Conservation (phyloP, 371 early-diverging fungal species). For the Aphelidium insulamus region DNA sequence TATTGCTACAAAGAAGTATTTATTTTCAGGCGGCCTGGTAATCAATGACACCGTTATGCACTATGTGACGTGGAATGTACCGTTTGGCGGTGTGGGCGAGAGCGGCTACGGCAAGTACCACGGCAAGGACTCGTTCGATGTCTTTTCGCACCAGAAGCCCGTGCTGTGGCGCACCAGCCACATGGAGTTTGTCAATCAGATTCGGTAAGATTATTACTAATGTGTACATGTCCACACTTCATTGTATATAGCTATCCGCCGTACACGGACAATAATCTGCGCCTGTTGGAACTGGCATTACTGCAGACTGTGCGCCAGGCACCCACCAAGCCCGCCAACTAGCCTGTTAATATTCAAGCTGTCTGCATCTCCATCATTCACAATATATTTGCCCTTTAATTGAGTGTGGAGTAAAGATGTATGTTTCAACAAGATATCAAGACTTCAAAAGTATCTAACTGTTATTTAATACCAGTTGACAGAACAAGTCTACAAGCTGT, state of each 20-base stretch:
- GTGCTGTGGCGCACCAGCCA: constrained; percentile 8
- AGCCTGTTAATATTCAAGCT: too few species aligned
- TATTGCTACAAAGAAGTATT: constrained; percentile 9
- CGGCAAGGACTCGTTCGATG: constrained; percentile 45
- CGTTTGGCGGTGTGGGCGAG: constrained; percentile 80
- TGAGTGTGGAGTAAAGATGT: too few species aligned
- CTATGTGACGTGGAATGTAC: constrained; percentile 22
- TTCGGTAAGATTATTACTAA: not conserved
- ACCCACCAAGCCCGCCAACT: too few species aligned
- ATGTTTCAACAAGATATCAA: too few species aligned
- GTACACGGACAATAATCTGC: constrained; percentile 15
- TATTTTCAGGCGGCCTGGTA: constrained; percentile 47
- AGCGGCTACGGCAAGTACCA: constrained; percentile 78
- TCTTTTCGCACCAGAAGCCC: constrained; percentile 45
- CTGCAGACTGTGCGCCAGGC: too few species aligned
- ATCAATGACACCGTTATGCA: constrained; percentile 60
- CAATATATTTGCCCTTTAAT: too few species aligned
- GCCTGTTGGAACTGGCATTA: too few species aligned
- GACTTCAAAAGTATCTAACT: too few species aligned
- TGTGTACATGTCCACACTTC: constrained; percentile 5
- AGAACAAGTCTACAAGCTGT: too few species aligned
- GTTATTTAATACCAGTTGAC: too few species aligned
- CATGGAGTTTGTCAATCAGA: constrained; percentile 5
- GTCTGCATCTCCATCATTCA: too few species aligned
- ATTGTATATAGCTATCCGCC: constrained; percentile 27